These are phyloP conservation scores for Sanghuangporus sanghuang DNA, from an alignment of 1,284 basidiomycete genomes.

Conservation along the genomic window DNA sequence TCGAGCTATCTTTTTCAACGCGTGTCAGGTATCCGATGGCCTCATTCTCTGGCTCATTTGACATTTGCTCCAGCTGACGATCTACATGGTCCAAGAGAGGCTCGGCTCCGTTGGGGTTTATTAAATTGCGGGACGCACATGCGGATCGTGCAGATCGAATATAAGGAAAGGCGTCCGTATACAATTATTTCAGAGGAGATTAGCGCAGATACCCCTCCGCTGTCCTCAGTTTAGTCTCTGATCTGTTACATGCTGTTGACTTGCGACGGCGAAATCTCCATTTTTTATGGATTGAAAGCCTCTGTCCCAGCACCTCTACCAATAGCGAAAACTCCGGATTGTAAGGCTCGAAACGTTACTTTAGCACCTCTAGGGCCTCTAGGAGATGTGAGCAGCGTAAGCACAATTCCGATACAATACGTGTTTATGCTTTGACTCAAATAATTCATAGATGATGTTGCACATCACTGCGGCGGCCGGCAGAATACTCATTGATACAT, in stretches of 20 bases:
- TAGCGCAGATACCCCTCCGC: neutral
- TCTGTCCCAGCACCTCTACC: neutral
- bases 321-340: neutral
- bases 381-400: neutral
- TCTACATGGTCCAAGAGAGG: neutral
- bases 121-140: neutral
- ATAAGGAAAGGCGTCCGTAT: neutral
- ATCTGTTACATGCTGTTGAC: neutral
- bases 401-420: neutral
- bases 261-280: neutral
- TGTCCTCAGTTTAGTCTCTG: neutral
- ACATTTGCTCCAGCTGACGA: neutral
- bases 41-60: neutral
- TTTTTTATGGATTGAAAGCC: neutral
- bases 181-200: neutral
- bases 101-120: neutral
- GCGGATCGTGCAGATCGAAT: neutral
- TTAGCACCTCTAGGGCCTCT: neutral
- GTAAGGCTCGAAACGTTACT: neutral
- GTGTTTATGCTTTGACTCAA: neutral
- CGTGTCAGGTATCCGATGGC: neutral
- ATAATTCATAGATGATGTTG: neutral
- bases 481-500: neutral
- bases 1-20: neutral
- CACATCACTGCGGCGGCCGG: neutral